These are phyloP conservation scores for Kwoniella dendrophila DNA, from an alignment of 768 basidiomycete genomes.

Conservation along the genomic window DNA sequence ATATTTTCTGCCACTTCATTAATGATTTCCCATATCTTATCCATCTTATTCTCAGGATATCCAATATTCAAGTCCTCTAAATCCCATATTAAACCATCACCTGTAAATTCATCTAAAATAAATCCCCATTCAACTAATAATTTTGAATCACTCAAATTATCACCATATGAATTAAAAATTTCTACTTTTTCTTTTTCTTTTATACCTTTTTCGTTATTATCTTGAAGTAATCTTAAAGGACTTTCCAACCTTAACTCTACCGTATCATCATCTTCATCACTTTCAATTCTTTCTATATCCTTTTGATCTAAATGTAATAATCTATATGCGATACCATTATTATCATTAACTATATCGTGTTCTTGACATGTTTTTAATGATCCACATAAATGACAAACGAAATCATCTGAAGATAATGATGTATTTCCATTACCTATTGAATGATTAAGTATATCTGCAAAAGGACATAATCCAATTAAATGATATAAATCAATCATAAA, in stretches of 20 bases:
- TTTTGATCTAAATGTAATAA: slow-evolving; percentile 10
- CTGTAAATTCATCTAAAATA: slow-evolving; percentile 24
- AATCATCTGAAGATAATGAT: slow-evolving; percentile 41
- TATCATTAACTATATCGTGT: slow-evolving; percentile 19
- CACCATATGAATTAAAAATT: slow-evolving; percentile 41
- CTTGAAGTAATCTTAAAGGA: no score
- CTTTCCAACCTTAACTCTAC: slow-evolving; percentile 37
- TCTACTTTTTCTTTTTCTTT: slow-evolving; percentile 28
- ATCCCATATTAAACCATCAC: slow-evolving; percentile 25
- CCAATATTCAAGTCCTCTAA: not conserved
- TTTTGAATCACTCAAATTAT: slow-evolving; percentile 33
- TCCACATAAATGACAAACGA: slow-evolving; percentile 42
- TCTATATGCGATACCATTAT: slow-evolving; percentile 2
- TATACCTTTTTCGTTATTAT: no score
- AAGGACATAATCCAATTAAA: slow-evolving; percentile 79
- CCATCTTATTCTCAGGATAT: not conserved
- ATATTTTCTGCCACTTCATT: not conserved
- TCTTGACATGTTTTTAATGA: slow-evolving; percentile 33
- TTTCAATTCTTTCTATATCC: slow-evolving; percentile 7
- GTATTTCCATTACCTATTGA: slow-evolving; percentile 22
- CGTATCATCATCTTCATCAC: slow-evolving; percentile 18
- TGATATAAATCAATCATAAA: slow-evolving; percentile 83
- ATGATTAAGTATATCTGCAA: slow-evolving; percentile 66
- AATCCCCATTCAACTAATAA: slow-evolving; percentile 43
- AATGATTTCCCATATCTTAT: slow-evolving; percentile 1